Evolutionary conservation across 176 grass and related monocot species (phyloP).

Genomic region (Zea mays): DNA sequence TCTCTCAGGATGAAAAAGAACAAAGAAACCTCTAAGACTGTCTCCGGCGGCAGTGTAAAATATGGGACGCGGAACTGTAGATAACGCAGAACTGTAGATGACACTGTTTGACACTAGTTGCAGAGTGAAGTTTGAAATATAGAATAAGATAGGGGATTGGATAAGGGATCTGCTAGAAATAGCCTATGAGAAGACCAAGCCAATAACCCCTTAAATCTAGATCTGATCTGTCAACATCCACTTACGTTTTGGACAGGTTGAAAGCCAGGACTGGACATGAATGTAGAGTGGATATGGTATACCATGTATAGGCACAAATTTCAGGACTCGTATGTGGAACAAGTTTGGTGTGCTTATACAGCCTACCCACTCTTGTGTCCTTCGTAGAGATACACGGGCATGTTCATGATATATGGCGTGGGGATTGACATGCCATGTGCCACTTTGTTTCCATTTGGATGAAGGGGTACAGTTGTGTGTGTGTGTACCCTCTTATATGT

Average conservation of each 20-base stretch:
- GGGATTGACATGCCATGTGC: background rate
- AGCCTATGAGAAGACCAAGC: background rate
- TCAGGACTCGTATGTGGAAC: background rate
- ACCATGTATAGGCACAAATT: background rate
- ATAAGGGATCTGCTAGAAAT: too few species aligned
- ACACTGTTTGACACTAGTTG: too few species aligned
- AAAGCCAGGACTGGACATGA: background rate
- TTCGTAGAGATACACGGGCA: background rate
- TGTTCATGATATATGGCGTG: background rate
- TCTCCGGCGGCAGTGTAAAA: too few species aligned
- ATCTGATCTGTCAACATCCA: background rate
- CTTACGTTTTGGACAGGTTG: conserved; percentile 6
- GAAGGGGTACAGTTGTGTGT: background rate
- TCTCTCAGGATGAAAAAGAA: background rate
- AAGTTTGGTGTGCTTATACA: background rate
- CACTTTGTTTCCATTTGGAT: background rate
- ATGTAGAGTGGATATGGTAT: background rate
- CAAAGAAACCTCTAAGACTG: background rate
- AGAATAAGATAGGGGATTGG: too few species aligned
- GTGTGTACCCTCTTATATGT: background rate
- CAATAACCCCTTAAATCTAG: background rate
- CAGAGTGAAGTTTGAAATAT: too few species aligned
- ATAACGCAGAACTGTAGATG: too few species aligned
- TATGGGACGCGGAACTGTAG: too few species aligned
- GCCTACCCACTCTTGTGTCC: background rate